Evolutionary conservation across 495 filamentous ascomycete genomes (phyloP), one percentile per base, ranked within the genome.

Genomic region (Aspergillus bridgeri): DNA sequence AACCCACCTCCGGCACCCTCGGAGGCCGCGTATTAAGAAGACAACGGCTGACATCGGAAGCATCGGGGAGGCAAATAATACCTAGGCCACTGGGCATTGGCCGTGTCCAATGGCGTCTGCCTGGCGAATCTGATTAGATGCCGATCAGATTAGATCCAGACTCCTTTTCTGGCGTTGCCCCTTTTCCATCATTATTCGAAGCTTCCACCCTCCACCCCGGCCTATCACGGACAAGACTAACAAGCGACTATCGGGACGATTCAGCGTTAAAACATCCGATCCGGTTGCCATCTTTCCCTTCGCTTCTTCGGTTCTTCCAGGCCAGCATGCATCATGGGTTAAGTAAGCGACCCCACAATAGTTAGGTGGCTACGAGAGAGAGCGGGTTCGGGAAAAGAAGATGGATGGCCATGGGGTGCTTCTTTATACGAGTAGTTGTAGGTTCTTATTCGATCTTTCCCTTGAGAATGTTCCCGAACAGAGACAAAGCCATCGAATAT

Each of bases 51-150:
- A 54, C 42, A 25, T 42, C 42, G 52, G 52, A 54, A 29, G 18
- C 11, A 23, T 46, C 22, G 27, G 33, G 33, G 33, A 38, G 45
- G 45, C 45, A 18, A 48, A 20, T 48, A 20, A 17, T 19, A 20
- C 9, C 45, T 21, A 29, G 17, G 1, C 17, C 45, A 48, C 58
- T 53, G 58, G 52, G 42, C 46, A 56, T 60, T 53, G 52, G 52
- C 46, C 18, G 24, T 45, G 2, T 51, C 43, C 48, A 53, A 53
- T 53, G 38, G 8, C 15, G 48, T 18, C 11, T 42, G 24, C n/a
- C 38, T n/a, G 23, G 42, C 17, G 27, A 43, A 57, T 61, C 54
- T 61, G 59, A 60, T 60, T 57, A 61, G 59, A 57, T 57, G 59
- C 29, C 18, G 54, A 61, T 60, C 51, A 47, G 58, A 60, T 60